Conservation (phyloP, 2,329 filamentous ascomycete species). For the Celoporthe dispersa region DNA sequence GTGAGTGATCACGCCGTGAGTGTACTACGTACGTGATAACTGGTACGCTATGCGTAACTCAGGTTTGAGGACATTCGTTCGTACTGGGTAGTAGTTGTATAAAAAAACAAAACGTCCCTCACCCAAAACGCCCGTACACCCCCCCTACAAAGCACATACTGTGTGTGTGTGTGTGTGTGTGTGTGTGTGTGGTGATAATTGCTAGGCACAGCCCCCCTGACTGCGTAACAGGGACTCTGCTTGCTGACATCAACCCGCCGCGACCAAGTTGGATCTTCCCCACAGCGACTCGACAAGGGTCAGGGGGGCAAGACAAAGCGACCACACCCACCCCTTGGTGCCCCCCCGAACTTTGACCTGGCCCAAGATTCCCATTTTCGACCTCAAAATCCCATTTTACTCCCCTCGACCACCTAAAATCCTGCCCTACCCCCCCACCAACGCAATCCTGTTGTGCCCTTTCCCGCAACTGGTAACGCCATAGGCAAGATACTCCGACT, state of each 20-base stretch:
- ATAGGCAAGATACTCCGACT: neutral
- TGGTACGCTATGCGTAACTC: too few species aligned
- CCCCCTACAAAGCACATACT: neutral
- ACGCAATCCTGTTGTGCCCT: neutral
- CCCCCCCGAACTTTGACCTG: constrained; percentile 6
- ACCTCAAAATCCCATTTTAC: constrained; percentile 15
- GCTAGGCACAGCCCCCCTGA: neutral
- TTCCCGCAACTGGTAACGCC: constrained; percentile 2
- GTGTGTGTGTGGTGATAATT: neutral
- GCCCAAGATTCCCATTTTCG: constrained; percentile 17
- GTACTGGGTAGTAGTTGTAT: too few species aligned
- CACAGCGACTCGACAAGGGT: constrained; percentile 14
- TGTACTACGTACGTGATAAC: too few species aligned
- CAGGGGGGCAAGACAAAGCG: neutral
- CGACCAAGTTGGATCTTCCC: constrained; percentile 12
- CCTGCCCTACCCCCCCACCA: neutral
- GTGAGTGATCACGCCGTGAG: too few species aligned
- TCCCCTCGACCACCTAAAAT: constrained; percentile 4
- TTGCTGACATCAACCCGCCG: constrained; percentile 17
- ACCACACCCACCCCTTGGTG: neutral
- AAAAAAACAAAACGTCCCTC: neutral
- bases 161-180: neutral
- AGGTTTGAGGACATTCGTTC: neutral
- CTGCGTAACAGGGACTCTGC: constrained; percentile 1
- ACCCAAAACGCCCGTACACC: neutral